phyloP scores from a whole-genome alignment of 495 filamentous ascomycete genomes.

The Chaetomium fimeti region DNA sequence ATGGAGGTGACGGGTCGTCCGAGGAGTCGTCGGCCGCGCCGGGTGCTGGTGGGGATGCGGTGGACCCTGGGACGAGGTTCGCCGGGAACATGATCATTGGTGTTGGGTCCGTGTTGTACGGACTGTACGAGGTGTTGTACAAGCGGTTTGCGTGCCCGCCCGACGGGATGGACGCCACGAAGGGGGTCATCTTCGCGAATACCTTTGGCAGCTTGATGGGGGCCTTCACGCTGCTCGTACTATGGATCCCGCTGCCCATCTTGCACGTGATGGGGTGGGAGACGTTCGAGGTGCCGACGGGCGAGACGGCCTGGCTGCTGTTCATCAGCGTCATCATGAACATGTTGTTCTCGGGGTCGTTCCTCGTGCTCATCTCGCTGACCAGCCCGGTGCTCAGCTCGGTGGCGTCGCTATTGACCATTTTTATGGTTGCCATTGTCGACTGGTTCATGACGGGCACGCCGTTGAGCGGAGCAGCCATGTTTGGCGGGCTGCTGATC shows the following conservation, averaged over 20 bases:
- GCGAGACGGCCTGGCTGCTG: constrained; percentile 74
- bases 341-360: constrained; percentile 86
- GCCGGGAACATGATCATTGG: constrained; percentile 91
- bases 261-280: constrained; percentile 76
- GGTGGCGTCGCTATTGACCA: constrained; percentile 89
- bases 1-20: constrained; percentile 36
- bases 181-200: constrained; percentile 90
- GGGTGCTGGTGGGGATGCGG: not conserved
- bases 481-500: constrained; percentile 82
- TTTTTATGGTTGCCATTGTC: constrained; percentile 89
- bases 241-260: constrained; percentile 90
- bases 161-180: constrained; percentile 73
- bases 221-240: constrained; percentile 72
- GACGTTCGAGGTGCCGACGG: constrained; percentile 74
- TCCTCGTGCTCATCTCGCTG: constrained; percentile 86
- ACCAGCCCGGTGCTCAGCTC: constrained; percentile 89
- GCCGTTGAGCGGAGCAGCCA: constrained; percentile 67
- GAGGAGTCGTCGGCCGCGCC: constrained; percentile 26
- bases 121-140: constrained; percentile 95
- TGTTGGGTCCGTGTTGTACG: constrained; percentile 88
- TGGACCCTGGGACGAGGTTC: constrained; percentile 51
- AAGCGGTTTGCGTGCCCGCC: constrained; percentile 90
- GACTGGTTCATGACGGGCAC: constrained; percentile 82
- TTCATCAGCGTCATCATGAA: constrained; percentile 78
- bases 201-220: constrained; percentile 86